Base-by-base conservation (phyloP, 225 moss, liverwort and hornwort species). In the Neckera pumila region DNA sequence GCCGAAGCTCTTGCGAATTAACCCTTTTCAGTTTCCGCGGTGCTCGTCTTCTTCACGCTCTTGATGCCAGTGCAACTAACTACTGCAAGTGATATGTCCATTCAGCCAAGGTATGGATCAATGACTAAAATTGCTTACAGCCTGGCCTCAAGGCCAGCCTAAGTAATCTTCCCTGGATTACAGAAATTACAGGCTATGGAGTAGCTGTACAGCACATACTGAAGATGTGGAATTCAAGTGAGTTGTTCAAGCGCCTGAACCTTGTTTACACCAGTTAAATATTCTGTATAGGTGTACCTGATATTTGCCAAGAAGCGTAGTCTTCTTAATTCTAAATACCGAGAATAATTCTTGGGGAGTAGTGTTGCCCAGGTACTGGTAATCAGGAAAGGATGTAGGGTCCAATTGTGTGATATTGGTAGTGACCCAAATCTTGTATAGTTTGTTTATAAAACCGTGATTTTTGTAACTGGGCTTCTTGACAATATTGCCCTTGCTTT, bases 341-440 rank as follows among this genome's bases (percentile, higher is more conserved):
- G 38, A 85, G 63, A 89, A 73, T 85, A 66, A 69, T 79, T 58
- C 28, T 85, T 78, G 71, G 81, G 59, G 42, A 80, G 81, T 42
- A 84, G 62, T 90, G 71, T 86, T 89, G 38, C 83, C 45, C 82
- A 71, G 85, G 84, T 47, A 67, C 31, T 88, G 79, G 63, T 86
- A 53, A 28, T 84, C 21, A 78, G 87, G 47, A 56, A 79, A 85
- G 72, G 51, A 70, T 63, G n/a, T 90, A 87, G 85, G 84, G 73
- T 85, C 77, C 72, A 90, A 89, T 53, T 89, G 85, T 90, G 77
- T 65, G 84, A 89, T 85, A 76, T 62, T 88, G 67, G 27, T 26
- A 79, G 74, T 33, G 80, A 80, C 80, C 84, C 75, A 76, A 90
- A 62, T 80, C 80, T 65, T 89, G 65, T 89, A 85, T 18, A 82